phyloP scores from a whole-genome alignment of 2,329 filamentous ascomycete species.

The Fusarium sp. region DNA sequence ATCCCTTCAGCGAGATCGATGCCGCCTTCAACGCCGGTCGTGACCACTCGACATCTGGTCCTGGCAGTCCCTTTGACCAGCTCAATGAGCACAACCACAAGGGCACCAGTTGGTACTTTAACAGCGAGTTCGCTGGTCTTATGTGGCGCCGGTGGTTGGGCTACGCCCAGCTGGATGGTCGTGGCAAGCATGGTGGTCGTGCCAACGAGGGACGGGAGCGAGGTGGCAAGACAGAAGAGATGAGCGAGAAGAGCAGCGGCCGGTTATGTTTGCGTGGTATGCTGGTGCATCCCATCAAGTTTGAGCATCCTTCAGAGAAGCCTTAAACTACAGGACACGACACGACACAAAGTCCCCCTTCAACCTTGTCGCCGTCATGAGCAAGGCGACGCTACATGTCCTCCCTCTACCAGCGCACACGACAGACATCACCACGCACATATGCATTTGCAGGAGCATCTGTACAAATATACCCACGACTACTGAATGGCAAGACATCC shows the following conservation, averaged over 20 bases:
- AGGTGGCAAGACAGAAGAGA: slow-evolving; percentile 65
- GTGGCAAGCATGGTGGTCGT: slow-evolving; percentile 61
- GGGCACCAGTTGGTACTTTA: slow-evolving; percentile 87
- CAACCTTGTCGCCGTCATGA: slow-evolving; percentile 43
- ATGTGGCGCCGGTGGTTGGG: slow-evolving; percentile 84
- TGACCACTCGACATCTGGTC: slow-evolving; percentile 73
- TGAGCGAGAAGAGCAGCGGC: slow-evolving; percentile 60
- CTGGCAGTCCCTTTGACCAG: slow-evolving; percentile 73
- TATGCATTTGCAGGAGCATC: slow-evolving; percentile 46
- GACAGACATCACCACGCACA: slow-evolving; percentile 45
- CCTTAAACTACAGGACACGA: slow-evolving; percentile 22
- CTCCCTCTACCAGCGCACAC: slow-evolving; percentile 39
- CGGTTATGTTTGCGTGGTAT: slow-evolving; percentile 84
- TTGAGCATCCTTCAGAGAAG: slow-evolving; percentile 62
- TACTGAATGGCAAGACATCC: slow-evolving; percentile 40
- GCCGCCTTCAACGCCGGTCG: slow-evolving; percentile 81
- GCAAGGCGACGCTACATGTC: slow-evolving; percentile 41
- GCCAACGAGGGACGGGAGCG: slow-evolving; percentile 59
- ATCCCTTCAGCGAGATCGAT: slow-evolving; percentile 71
- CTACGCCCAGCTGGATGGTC: slow-evolving; percentile 64
- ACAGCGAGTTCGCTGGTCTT: slow-evolving; percentile 79
- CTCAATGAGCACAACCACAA: slow-evolving; percentile 85
- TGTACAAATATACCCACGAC: slow-evolving; percentile 48
- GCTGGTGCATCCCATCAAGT: slow-evolving; percentile 85
- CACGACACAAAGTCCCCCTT: not conserved